Base-by-base conservation (phyloP, 1,284 basidiomycete species). In the Abortiporus biennis region DNA sequence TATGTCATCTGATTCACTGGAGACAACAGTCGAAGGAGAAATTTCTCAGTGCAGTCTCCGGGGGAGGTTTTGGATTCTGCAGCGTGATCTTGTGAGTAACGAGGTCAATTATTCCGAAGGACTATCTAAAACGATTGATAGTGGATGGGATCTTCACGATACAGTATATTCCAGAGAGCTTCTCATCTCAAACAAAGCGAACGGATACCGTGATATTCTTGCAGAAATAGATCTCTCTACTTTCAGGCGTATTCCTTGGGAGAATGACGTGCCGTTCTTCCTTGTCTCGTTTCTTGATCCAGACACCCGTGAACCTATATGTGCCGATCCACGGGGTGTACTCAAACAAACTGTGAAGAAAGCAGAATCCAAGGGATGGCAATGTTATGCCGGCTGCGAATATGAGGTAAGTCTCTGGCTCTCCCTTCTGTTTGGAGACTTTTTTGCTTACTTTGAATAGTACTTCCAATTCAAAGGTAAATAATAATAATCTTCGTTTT, bases 381-480 rank as follows among this genome's bases (percentile, higher is more conserved):
- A 74, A 23, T 84, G 82, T 54, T 76, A 84, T 56, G 81, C 88
- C 8, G 92, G 92, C 2, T 80, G 90, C 22, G 93, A 97, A 65
- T 97, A 91, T 55, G 94, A 97, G 72, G 90, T 88, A 56, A 43
- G 72, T 54, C 24, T 21, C n/a, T 17, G 6, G 17, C 23, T 13
- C 22, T 35, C 8, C n/a, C n/a, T 8, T 8, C 6, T 5, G 20
- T 13, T 21, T 16, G 8, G 19, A 36, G 3, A 3, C 13, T 17
- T 31, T 40, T 48, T 15, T 47, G 25, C 4, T 11, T 17, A 25
- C 30, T n/a, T 31, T 21, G 4, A 44, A 0, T 48, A 94, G 87
- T 97, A 94, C 67, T 97, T 95, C 63, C 93, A 97, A 66, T 96
- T 92, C 66, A 82, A 86, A 72, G 86, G 86, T 84, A 53, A 16